phyloP scores from a whole-genome alignment of 2,329 filamentous ascomycete genomes.

The Penicillium aurantiogriseum region DNA sequence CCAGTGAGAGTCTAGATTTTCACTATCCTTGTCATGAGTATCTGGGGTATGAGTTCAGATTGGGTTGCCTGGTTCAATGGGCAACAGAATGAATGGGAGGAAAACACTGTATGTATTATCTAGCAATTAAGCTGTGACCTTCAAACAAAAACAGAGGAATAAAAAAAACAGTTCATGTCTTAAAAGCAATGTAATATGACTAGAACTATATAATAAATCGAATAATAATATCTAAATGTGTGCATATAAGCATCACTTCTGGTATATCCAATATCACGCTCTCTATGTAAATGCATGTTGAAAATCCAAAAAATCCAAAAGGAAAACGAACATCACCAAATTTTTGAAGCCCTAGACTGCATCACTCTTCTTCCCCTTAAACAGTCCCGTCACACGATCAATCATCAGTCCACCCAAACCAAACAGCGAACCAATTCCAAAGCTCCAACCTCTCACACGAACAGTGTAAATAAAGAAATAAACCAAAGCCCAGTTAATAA shows the following conservation, averaged over 20 bases:
- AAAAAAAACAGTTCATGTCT: neutral
- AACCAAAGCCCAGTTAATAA: conserved; percentile 69
- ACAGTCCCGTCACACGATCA: conserved; percentile 30
- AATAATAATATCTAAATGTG: neutral
- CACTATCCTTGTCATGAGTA: neutral
- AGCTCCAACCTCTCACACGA: conserved; percentile 67
- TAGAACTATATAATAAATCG: neutral
- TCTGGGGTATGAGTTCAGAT: neutral
- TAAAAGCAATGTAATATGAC: neutral
- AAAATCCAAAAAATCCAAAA: neutral
- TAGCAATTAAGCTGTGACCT: neutral
- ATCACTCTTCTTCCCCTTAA: conserved; percentile 22
- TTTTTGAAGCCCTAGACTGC: conserved; percentile 14
- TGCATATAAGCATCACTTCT: neutral
- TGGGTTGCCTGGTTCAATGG: neutral
- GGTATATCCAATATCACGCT: conserved; percentile 8
- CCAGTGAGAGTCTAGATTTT: neutral
- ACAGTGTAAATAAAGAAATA: conserved; percentile 78
- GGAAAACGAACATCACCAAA: neutral
- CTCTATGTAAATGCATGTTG: conserved; percentile 25
- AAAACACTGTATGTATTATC: neutral
- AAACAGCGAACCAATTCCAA: conserved; percentile 63
- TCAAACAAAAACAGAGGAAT: neutral
- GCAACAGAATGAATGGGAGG: neutral
- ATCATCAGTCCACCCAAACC: conserved; percentile 46